These are phyloP conservation scores for Coemansia sp. DNA, from an alignment of 192 early-diverging fungal genomes.

Conservation along the genomic window DNA sequence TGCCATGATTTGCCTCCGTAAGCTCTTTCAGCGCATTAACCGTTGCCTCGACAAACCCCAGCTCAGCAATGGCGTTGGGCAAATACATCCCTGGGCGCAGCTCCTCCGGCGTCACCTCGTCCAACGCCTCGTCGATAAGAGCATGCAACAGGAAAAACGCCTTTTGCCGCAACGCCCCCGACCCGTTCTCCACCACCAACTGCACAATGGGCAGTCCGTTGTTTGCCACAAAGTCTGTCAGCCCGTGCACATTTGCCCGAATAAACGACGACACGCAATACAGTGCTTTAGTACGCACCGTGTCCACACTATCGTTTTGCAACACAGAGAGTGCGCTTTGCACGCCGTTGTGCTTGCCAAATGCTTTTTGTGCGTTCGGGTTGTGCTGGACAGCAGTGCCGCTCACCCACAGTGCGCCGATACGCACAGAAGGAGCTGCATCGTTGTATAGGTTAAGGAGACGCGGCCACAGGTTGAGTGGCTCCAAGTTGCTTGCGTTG, in stretches of 20 bases:
- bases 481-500: constrained; percentile 86
- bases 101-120: constrained; percentile 29
- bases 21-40: constrained; percentile 45
- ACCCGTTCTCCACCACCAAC: constrained; percentile 44
- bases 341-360: constrained; percentile 56
- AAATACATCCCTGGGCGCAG: constrained; percentile 37
- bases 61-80: constrained; percentile 44
- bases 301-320: constrained; percentile 22
- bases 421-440: constrained; percentile 59
- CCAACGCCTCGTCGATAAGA: constrained; percentile 62
- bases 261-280: constrained; percentile 71
- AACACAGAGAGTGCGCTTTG: constrained; percentile 53
- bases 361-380: constrained; percentile 73
- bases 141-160: constrained; percentile 64
- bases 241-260: constrained; percentile 58
- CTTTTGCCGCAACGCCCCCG: constrained; percentile 34
- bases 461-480: constrained; percentile 86
- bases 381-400: constrained; percentile 97
- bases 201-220: constrained; percentile 53
- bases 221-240: constrained; percentile 57
- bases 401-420: constrained; percentile 83
- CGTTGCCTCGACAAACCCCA: constrained; percentile 54
- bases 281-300: constrained; percentile 67
- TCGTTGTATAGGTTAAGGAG: constrained; percentile 57
- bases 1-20: constrained; percentile 27